phyloP scores from a whole-genome alignment of 1,284 basidiomycete genomes.

The Stygiomarasmius scandens region DNA sequence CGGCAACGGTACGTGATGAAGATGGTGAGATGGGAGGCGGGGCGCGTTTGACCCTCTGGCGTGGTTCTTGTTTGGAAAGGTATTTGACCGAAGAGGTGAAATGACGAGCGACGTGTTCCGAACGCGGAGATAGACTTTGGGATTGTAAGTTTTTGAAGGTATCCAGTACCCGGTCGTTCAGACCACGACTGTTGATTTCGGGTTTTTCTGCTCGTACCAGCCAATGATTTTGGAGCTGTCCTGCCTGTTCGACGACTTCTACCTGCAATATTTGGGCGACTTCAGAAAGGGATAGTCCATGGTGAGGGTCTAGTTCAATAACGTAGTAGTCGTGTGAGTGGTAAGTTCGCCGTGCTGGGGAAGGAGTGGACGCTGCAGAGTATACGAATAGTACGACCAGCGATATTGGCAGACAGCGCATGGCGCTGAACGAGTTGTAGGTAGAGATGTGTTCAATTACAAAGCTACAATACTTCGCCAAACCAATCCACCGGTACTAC shows the following conservation, averaged over 20 bases:
- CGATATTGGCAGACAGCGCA: conserved; percentile 13
- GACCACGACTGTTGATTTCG: conserved; percentile 35
- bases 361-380: conserved; percentile 6
- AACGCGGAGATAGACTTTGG: conserved; percentile 37
- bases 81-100: conserved; percentile 59
- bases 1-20: conserved; percentile 53
- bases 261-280: conserved; percentile 70
- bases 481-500: no score
- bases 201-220: conserved; percentile 70
- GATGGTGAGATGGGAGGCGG: conserved; percentile 53
- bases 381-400: conserved; percentile 4
- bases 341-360: conserved; percentile 58
- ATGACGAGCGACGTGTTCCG: conserved; percentile 42
- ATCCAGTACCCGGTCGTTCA: conserved; percentile 56
- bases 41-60: conserved; percentile 69
- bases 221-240: conserved; percentile 85
- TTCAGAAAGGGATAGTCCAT: conserved; percentile 54
- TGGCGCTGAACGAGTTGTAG: not conserved
- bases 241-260: conserved; percentile 87
- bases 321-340: conserved; percentile 90
- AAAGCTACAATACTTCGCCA: no score
- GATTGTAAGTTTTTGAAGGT: conserved; percentile 49
- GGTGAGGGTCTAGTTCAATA: conserved; percentile 60
- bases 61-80: conserved; percentile 60
- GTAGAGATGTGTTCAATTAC: no score